A percentile compares a stretch with the other conserved stretches of the same genome.
Evolutionary conservation across 306 rosid species (phyloP).

Genomic region (Fagus crenata): DNA sequence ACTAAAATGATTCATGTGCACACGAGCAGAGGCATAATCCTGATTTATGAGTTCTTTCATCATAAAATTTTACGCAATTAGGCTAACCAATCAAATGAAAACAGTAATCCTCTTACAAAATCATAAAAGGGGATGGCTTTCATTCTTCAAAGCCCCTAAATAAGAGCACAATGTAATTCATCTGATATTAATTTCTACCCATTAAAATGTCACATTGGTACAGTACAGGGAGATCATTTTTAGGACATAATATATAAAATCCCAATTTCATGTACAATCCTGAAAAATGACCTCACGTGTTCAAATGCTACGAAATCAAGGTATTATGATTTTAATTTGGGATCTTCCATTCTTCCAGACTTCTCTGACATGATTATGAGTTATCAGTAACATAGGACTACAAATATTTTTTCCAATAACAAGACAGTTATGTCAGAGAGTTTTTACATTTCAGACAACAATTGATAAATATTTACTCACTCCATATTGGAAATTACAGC

Average conservation of each 20-base stretch:
- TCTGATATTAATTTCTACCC: slow-evolving; percentile 2
- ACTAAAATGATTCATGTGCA: background rate
- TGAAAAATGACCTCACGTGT: background rate
- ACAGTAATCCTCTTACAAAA: background rate
- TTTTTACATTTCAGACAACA: slow-evolving; percentile 14
- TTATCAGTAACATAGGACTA: background rate
- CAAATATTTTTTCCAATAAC: background rate
- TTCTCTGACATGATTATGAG: background rate
- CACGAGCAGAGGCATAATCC: background rate
- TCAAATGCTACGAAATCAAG: background rate
- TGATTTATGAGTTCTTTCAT: background rate
- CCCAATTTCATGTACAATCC: background rate
- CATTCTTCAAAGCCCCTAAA: background rate
- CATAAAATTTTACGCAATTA: background rate
- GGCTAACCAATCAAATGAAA: background rate
- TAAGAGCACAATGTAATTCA: background rate
- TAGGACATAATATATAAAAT: background rate
- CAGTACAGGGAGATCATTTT: background rate
- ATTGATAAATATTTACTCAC: slow-evolving; percentile 47
- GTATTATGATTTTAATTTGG: background rate
- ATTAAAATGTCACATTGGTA: background rate
- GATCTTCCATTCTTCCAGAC: background rate
- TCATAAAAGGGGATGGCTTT: background rate
- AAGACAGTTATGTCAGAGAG: slow-evolving; percentile 14
- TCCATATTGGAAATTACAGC: slow-evolving; percentile 98